Conservation (phyloP, 805 yeast species). For the Yamadazyma sp. region DNA sequence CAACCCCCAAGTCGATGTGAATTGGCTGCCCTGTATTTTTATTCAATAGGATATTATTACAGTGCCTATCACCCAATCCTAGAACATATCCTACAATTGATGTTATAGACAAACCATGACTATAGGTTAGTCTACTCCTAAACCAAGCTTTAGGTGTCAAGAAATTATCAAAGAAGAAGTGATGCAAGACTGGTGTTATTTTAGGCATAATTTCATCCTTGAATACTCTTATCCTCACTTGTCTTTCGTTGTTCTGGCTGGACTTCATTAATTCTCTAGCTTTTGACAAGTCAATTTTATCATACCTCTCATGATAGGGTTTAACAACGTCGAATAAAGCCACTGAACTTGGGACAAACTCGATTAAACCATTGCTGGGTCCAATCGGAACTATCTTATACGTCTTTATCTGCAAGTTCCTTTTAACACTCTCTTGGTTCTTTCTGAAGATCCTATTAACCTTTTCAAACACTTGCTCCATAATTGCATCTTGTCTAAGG, state of each 20-base stretch:
- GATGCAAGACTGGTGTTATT: constrained; percentile 66
- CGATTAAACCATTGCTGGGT: constrained; percentile 83
- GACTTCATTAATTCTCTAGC: constrained; percentile 71
- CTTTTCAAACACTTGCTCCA: constrained; percentile 94
- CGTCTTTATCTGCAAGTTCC: constrained; percentile 69
- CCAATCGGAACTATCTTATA: constrained; percentile 91
- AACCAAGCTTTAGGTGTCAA: constrained; percentile 75
- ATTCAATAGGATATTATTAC: constrained; percentile 87
- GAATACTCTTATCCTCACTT: constrained; percentile 48
- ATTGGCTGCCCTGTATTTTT: constrained; percentile 83
- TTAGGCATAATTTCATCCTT: constrained; percentile 42
- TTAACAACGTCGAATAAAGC: constrained; percentile 68
- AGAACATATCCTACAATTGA: constrained; percentile 86
- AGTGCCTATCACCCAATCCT: constrained; percentile 94
- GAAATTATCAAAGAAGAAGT: constrained; percentile 69
- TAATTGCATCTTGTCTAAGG: constrained; percentile 90
- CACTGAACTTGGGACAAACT: constrained; percentile 77
- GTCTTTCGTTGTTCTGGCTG: constrained; percentile 46
- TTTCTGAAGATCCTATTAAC: constrained; percentile 65
- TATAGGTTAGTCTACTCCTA: constrained; percentile 57
- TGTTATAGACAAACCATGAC: constrained; percentile 77
- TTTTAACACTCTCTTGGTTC: constrained; percentile 54
- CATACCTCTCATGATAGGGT: constrained; percentile 53
- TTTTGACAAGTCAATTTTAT: constrained; percentile 18
- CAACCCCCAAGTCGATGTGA: constrained; percentile 94